Evolutionary conservation across 129 eudicot genomes (phyloP).

Genomic region (Flaveria linearis): DNA sequence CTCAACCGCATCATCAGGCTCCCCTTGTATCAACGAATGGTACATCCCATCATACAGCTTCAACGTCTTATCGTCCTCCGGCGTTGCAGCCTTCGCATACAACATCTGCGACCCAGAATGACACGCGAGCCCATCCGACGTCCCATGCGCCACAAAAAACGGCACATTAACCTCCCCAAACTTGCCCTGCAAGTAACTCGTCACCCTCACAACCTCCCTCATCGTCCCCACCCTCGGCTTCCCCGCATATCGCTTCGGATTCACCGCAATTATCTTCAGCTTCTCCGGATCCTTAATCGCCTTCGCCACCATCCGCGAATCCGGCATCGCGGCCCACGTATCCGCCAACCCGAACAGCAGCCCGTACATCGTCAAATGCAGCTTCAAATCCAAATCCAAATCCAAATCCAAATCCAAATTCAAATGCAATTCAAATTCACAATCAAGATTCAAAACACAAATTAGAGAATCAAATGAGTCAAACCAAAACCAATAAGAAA

Average conservation of each 20-base stretch:
- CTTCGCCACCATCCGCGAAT: conserved; percentile 63
- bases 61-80: conserved; percentile 50
- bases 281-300: conserved; percentile 69
- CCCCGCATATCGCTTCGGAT: conserved; percentile 75
- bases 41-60: conserved; percentile 81
- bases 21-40: conserved; percentile 85
- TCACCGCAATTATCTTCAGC: conserved; percentile 59
- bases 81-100: conserved; percentile 68
- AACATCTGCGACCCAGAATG: conserved; percentile 59
- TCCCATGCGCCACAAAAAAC: conserved; percentile 67
- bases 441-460: too few species aligned
- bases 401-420: background rate
- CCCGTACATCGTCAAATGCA: conserved; percentile 61
- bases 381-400: conserved; percentile 23
- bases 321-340: conserved; percentile 90
- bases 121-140: conserved; percentile 63
- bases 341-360: conserved; percentile 84
- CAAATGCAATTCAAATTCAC: too few species aligned
- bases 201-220: conserved; percentile 67
- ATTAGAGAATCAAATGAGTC: too few species aligned
- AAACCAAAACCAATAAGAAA: background rate
- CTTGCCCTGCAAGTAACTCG: conserved; percentile 62
- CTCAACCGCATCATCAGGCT: conserved; percentile 69
- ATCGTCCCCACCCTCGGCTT: conserved; percentile 79
- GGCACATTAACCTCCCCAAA: conserved; percentile 64